phyloP scores from a whole-genome alignment of 116 monocot genomes.

The Trichopus zeylanicus region DNA sequence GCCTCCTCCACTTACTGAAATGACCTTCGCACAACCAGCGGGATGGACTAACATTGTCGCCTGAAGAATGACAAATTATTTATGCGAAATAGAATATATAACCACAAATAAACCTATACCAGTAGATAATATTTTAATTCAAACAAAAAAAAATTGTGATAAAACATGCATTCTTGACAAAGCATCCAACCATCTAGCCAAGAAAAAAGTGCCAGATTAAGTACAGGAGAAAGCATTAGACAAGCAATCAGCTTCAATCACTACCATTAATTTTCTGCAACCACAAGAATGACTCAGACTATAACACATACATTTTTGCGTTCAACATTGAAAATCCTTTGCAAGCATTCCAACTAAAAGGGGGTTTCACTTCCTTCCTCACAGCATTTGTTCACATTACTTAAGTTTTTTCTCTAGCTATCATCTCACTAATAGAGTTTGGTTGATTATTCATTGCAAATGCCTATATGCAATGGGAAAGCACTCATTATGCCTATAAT shows the following conservation, averaged over 20 bases:
- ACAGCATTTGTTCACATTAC: neutral
- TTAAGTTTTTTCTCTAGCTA: neutral
- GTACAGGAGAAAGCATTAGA: too few species aligned
- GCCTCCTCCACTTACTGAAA: conserved; percentile 44
- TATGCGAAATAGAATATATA: neutral
- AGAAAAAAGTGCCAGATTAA: too few species aligned
- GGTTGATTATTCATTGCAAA: neutral
- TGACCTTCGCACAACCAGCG: conserved; percentile 73
- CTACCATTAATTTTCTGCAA: neutral
- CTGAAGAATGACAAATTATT: conserved; percentile 23
- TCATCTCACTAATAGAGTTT: neutral
- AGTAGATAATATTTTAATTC: neutral
- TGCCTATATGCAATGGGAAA: neutral
- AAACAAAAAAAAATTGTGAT: too few species aligned
- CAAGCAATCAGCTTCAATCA: neutral
- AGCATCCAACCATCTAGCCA: too few species aligned
- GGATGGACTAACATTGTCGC: conserved; percentile 68
- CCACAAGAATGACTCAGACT: neutral
- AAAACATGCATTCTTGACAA: too few species aligned
- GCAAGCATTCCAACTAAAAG: neutral
- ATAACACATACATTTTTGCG: neutral
- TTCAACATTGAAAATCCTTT: neutral
- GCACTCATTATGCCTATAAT: neutral
- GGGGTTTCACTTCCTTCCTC: neutral
- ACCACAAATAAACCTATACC: neutral